Conservation (phyloP, 768 basidiomycete species). For the Boletus coccyginus region DNA sequence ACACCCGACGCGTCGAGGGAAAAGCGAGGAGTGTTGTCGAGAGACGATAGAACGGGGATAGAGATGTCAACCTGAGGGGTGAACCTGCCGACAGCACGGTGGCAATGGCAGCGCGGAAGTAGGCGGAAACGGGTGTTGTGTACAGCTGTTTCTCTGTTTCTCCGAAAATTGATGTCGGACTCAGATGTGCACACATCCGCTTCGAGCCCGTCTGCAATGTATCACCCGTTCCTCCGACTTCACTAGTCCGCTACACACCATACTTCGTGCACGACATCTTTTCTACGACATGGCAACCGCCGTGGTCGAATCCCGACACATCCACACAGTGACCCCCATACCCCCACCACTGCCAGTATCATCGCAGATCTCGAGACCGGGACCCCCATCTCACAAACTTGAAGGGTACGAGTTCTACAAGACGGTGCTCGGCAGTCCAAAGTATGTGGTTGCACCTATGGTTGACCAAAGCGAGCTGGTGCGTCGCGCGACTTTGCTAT, state of each 20-base stretch:
- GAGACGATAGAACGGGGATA: too few relatives aligned
- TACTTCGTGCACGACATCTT: neutral
- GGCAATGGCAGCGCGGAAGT: too few relatives aligned
- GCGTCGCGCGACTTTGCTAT: constrained; percentile 29
- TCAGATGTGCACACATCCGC: constrained; percentile 2
- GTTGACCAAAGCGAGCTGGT: constrained; percentile 97
- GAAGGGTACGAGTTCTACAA: constrained; percentile 83
- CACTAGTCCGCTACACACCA: neutral
- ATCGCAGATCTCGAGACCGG: neutral
- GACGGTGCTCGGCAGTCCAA: constrained; percentile 77
- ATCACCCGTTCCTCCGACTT: neutral
- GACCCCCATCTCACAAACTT: constrained; percentile 39
- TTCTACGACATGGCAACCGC: constrained; percentile 3
- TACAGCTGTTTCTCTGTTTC: constrained; percentile 1
- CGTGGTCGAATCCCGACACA: neutral
- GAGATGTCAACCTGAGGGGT: too few relatives aligned
- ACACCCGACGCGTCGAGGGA: too few relatives aligned
- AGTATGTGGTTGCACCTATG: constrained; percentile 95
- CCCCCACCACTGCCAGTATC: neutral
- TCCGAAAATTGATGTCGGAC: neutral
- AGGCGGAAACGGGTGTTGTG: neutral
- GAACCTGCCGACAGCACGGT: too few relatives aligned
- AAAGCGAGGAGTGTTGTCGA: too few relatives aligned
- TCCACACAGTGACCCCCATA: neutral
- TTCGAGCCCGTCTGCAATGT: constrained; percentile 7